phyloP scores from a whole-genome alignment of 2,329 filamentous ascomycete genomes.

The Aplosporella prunicola region DNA sequence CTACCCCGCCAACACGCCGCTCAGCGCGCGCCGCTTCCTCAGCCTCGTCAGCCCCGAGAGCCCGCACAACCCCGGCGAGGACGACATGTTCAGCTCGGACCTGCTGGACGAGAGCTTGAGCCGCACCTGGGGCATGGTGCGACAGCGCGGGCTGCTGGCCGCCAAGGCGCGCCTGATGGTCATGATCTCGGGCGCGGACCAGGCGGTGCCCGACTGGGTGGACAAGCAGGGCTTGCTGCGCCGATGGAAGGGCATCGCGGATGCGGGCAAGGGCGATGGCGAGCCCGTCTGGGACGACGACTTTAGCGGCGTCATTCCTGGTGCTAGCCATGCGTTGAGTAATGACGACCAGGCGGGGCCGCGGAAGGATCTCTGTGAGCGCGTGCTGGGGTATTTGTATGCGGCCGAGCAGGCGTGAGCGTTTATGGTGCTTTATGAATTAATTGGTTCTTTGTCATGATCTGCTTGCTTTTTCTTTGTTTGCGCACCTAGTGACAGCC shows the following conservation, averaged over 20 bases:
- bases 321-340: conserved; percentile 41
- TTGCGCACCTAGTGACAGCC: no score
- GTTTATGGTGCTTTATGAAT: no score
- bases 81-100: conserved; percentile 18
- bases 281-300: conserved; percentile 37
- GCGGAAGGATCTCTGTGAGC: conserved; percentile 17
- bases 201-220: conserved; percentile 34
- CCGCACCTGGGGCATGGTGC: conserved; percentile 27
- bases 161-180: conserved; percentile 32
- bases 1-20: conserved; percentile 19
- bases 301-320: conserved; percentile 39
- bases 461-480: no score
- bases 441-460: no score
- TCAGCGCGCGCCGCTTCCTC: conserved; percentile 14
- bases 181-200: conserved; percentile 36
- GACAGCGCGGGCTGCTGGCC: conserved; percentile 12
- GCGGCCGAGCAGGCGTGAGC: background rate
- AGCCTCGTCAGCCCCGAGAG: conserved; percentile 16
- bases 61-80: conserved; percentile 14
- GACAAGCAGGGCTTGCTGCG: conserved; percentile 36
- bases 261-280: conserved; percentile 23
- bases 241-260: conserved; percentile 34
- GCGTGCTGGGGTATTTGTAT: conserved; percentile 12
- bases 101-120: conserved; percentile 21
- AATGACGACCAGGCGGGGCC: conserved; percentile 39